Evolutionary conservation across 805 yeast genomes (phyloP).

Genomic region (Candida glaebosa): DNA sequence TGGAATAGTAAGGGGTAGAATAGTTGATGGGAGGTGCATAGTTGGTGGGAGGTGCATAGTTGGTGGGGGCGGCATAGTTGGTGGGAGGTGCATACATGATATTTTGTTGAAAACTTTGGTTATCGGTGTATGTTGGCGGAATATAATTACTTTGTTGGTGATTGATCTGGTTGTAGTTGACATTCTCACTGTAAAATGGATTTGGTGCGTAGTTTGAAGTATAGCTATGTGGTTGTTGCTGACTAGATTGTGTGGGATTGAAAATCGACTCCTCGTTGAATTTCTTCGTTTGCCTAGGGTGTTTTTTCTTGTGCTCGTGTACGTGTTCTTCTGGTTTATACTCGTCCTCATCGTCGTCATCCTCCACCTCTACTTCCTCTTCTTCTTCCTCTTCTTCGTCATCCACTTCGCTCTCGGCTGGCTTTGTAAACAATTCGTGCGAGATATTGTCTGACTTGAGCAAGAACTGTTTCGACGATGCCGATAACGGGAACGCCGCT

Average conservation of each 20-base stretch:
- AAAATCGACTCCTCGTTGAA: neutral
- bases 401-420: neutral
- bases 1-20: neutral
- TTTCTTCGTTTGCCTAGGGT: neutral
- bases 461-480: conserved; percentile 1
- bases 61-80: neutral
- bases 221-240: neutral
- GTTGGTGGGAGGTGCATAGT: neutral
- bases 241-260: neutral
- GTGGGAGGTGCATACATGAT: neutral
- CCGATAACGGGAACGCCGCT: neutral
- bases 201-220: neutral
- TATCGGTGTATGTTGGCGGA: neutral
- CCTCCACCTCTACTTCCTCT: neutral
- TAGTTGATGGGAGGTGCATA: neutral
- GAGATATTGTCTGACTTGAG: conserved; percentile 3
- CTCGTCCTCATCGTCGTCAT: neutral
- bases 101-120: neutral
- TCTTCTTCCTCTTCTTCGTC: conserved; percentile 2
- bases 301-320: conserved; percentile 6
- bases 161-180: neutral
- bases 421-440: neutral
- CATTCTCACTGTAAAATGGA: neutral
- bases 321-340: conserved; percentile 15
- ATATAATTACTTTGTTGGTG: neutral